Evolutionary conservation across 306 rosid species (phyloP).

Genomic region (Glycine soja): DNA sequence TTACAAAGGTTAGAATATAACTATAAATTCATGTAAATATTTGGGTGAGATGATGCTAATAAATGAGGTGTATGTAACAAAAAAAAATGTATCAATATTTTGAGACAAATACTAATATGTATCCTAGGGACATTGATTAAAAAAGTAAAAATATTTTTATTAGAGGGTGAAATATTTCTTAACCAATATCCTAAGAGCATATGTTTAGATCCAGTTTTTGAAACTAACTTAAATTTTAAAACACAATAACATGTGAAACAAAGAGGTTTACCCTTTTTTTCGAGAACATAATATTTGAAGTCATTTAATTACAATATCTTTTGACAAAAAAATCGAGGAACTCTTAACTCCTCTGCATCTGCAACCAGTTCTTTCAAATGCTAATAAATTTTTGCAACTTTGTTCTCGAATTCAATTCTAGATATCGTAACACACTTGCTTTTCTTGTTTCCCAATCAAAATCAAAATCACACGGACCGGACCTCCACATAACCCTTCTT

Average conservation of each 20-base stretch:
- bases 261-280: background rate
- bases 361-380: background rate
- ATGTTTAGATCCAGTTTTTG: too few relatives aligned
- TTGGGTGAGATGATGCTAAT: background rate
- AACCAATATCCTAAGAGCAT: too few relatives aligned
- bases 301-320: background rate
- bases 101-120: too few relatives aligned
- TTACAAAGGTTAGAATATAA: background rate
- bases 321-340: background rate
- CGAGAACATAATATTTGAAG: background rate
- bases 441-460: conserved; percentile 7
- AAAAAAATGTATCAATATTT: too few relatives aligned
- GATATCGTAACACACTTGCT: conserved; percentile 5
- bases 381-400: conserved; percentile 4
- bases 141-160: too few relatives aligned
- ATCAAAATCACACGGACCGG: background rate
- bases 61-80: background rate
- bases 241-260: background rate
- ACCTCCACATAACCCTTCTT: background rate
- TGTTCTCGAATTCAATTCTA: conserved; percentile 1
- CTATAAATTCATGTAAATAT: background rate
- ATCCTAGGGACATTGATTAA: too few relatives aligned
- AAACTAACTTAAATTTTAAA: too few relatives aligned
- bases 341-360: conserved; percentile 1
- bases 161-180: too few relatives aligned